Evolutionary conservation across 306 rosid species (phyloP).

Genomic region (Oxytropis ochrocephala): DNA sequence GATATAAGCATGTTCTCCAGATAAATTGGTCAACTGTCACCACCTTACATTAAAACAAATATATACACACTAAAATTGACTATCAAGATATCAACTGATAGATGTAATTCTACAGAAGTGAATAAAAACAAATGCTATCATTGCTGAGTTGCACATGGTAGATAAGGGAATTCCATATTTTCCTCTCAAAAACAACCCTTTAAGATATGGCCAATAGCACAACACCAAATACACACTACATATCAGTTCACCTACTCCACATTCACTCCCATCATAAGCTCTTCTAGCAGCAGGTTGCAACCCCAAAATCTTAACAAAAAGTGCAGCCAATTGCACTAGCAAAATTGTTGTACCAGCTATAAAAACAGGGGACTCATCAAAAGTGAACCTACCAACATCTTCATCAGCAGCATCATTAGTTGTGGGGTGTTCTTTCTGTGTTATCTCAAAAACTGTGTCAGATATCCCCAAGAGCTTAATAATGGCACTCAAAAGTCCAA

Average conservation of each 20-base stretch:
- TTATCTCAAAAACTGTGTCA: constrained; percentile 53
- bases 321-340: constrained; percentile 41
- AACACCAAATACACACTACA: constrained; percentile 30
- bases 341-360: constrained; percentile 54
- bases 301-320: constrained; percentile 23
- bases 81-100: neutral
- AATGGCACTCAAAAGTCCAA: constrained; percentile 39
- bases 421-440: constrained; percentile 40
- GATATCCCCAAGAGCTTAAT: constrained; percentile 44
- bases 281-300: neutral
- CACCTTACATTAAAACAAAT: too few species aligned
- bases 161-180: constrained; percentile 56
- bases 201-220: constrained; percentile 51
- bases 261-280: constrained; percentile 11
- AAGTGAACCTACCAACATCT: constrained; percentile 36
- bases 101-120: constrained; percentile 5
- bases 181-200: constrained; percentile 50
- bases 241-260: constrained; percentile 43
- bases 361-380: constrained; percentile 53
- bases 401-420: neutral
- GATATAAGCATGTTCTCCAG: too few species aligned
- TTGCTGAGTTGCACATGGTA: constrained; percentile 40
- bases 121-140: constrained; percentile 33
- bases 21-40: too few species aligned
- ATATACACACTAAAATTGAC: neutral